Evolutionary conservation across 83 land plant genomes (phyloP), one percentile per base, ranked within the genome.

Genomic region (Diphasiastrum complanatum): DNA sequence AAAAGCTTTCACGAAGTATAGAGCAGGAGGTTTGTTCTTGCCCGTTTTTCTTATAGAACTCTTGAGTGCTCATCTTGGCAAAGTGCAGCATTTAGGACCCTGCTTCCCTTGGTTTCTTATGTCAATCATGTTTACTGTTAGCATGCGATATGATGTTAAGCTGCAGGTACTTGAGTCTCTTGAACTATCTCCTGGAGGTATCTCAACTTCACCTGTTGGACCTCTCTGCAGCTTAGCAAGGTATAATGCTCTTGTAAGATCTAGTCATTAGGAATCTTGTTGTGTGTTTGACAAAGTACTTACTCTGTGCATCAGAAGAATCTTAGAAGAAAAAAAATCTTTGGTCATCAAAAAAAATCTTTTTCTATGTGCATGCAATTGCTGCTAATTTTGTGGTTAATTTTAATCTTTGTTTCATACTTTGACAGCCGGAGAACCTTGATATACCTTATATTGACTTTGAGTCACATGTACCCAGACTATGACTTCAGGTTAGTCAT

Each of bases 391-490:
- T 12, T n/a, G 5, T 10, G 60, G 6, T 38, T 31, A 22, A 58
- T 40, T 14, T 30, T 12, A 18, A 29, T 27, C 49, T 19, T 28
- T 0, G 51, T 18, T 48, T 59, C 33, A 11, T 65, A 37, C 3
- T 48, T 60, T 32, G 5, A 5, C 83, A 89, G 96, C 73, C 91
- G 96, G 47, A 85, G 78, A 70, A 85, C 96, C 33, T 63, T 85
- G 78, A 77, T 85, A n/a, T 78, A 83, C 64, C 63, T 89, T 65
- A 67, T 85, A 43, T 85, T 89, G 33, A 81, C 85, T 0, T 74
- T 89, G 61, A 61, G 66, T 57, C 96, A 85, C 58, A 81, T 89
- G 75, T 89, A 85, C 70, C 96, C 91, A 35, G 85, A 85, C 77
- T 81, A 85, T 71, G 96, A 89, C 70, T 89, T 89, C 85, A 89